Conservation (phyloP, 2,329 filamentous ascomycete genomes). For the Nothopassalora personata region DNA sequence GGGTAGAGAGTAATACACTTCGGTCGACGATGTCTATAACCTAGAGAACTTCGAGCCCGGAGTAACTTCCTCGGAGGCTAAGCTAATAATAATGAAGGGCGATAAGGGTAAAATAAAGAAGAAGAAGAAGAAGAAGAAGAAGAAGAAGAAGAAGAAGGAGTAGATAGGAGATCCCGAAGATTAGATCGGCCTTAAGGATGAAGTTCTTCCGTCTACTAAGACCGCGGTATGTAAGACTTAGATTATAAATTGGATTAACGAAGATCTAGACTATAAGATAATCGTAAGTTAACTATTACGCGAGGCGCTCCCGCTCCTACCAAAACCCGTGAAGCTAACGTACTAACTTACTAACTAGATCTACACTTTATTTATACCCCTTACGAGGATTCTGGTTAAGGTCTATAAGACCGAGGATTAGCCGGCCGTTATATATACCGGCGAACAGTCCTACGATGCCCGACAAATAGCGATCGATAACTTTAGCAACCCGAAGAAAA, state of each 20-base stretch:
- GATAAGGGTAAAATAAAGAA: slow-evolving; percentile 17
- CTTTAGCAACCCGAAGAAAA: slow-evolving; percentile 38
- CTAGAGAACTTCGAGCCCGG: not conserved
- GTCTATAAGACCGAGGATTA: slow-evolving; percentile 50
- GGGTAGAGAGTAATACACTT: slow-evolving; percentile 31
- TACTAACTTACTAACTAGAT: slow-evolving; percentile 31
- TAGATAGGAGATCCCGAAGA: slow-evolving; percentile 24
- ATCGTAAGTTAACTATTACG: too few species aligned
- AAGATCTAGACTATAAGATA: slow-evolving; percentile 49
- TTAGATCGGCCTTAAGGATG: slow-evolving; percentile 37
- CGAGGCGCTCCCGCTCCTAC: not conserved
- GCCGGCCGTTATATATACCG: slow-evolving; percentile 46
- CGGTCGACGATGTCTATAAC: slow-evolving; percentile 6
- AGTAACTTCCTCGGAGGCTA: not conserved
- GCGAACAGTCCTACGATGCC: slow-evolving; percentile 41
- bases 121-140: too few species aligned
- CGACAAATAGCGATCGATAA: slow-evolving; percentile 44
- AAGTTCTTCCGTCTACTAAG: slow-evolving; percentile 42
- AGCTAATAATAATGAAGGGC: not conserved
- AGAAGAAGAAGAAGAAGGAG: too few species aligned
- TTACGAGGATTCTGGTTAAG: slow-evolving; percentile 47
- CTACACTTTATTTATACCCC: slow-evolving; percentile 55
- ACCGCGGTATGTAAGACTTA: slow-evolving; percentile 44
- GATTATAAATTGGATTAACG: slow-evolving; percentile 41
- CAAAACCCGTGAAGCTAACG: not conserved